These are phyloP conservation scores for Chlamydomonas reinhardtii DNA, from an alignment of 163 green algal genomes.

Conservation along the genomic window DNA sequence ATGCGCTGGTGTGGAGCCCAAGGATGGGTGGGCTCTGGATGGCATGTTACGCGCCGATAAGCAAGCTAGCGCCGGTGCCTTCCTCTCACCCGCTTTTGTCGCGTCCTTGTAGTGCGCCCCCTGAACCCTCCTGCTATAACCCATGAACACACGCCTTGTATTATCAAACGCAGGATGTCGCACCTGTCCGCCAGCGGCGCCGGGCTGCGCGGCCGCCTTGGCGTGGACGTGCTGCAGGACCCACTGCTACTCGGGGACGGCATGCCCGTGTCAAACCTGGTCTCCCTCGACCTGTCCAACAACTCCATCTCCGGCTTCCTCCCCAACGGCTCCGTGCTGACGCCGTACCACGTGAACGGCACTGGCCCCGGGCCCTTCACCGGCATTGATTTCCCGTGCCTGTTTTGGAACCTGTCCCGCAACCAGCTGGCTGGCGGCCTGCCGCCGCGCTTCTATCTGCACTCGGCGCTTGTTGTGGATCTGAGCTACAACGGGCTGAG, in stretches of 20 bases:
- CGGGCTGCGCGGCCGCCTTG: neutral
- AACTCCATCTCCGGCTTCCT: slow-evolving; percentile 27
- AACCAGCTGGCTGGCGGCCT: slow-evolving; percentile 21
- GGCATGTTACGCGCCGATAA: too few species aligned
- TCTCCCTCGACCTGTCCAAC: slow-evolving; percentile 32
- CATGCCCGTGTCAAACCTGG: slow-evolving; percentile 41
- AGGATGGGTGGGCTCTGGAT: too few species aligned
- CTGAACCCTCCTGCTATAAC: too few species aligned
- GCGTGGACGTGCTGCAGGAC: slow-evolving; percentile 25
- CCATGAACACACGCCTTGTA: too few species aligned
- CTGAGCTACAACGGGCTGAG: slow-evolving; percentile 23
- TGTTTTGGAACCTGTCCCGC: slow-evolving; percentile 47
- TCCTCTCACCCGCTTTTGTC: too few species aligned
- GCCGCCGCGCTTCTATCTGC: slow-evolving; percentile 15
- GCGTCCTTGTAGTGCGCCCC: neutral
- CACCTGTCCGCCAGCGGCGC: slow-evolving; percentile 2
- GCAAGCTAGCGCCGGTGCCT: too few species aligned
- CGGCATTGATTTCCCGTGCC: slow-evolving; percentile 27
- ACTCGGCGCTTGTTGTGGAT: slow-evolving; percentile 34
- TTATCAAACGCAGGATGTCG: slow-evolving; percentile 2
- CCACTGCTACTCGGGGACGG: slow-evolving; percentile 15
- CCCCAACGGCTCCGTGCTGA: neutral
- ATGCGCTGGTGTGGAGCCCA: too few species aligned
- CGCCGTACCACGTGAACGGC: neutral
- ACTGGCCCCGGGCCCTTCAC: neutral